phyloP scores from a whole-genome alignment of 192 early-diverging fungal species.

The Cetraspora pellucida region DNA sequence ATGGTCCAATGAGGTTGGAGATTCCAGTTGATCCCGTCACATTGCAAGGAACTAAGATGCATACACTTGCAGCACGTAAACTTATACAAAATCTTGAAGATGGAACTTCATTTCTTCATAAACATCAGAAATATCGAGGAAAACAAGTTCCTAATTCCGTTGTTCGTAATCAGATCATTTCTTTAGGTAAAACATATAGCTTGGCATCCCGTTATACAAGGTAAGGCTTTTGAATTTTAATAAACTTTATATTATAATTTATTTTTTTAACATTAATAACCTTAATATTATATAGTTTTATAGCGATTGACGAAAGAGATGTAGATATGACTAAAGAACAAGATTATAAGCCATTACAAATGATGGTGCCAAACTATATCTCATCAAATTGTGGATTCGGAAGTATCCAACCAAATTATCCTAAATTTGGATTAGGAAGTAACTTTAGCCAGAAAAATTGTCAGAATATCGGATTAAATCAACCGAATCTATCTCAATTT shows the following conservation, averaged over 20 bases:
- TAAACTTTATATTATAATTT: not conserved
- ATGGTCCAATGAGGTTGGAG: slow-evolving; percentile 17
- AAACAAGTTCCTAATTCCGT: not conserved
- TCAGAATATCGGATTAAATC: no score
- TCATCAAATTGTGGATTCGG: no score
- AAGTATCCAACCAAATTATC: no score
- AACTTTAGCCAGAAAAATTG: no score
- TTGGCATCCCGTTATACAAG: slow-evolving; percentile 25
- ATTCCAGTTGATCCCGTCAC: slow-evolving; percentile 19
- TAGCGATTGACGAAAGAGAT: slow-evolving; percentile 17
- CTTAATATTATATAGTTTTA: slow-evolving; percentile 2
- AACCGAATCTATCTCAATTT: no score
- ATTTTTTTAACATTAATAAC: not conserved
- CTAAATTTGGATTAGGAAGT: no score
- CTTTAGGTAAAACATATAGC: not conserved
- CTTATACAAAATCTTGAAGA: slow-evolving; percentile 32
- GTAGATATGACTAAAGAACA: not conserved
- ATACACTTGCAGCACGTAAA: slow-evolving; percentile 30
- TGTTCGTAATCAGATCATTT: not conserved
- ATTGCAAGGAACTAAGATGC: slow-evolving; percentile 11
- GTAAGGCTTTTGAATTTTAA: not conserved
- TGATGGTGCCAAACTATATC: no score
- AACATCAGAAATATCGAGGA: not conserved
- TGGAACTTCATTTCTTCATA: slow-evolving; percentile 25
- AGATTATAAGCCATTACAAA: not conserved